Percentiles rank a stretch among this genome's conserved stretches.
phyloP scores from a whole-genome alignment of 306 rosid genomes.

The Ormosia emarginata region DNA sequence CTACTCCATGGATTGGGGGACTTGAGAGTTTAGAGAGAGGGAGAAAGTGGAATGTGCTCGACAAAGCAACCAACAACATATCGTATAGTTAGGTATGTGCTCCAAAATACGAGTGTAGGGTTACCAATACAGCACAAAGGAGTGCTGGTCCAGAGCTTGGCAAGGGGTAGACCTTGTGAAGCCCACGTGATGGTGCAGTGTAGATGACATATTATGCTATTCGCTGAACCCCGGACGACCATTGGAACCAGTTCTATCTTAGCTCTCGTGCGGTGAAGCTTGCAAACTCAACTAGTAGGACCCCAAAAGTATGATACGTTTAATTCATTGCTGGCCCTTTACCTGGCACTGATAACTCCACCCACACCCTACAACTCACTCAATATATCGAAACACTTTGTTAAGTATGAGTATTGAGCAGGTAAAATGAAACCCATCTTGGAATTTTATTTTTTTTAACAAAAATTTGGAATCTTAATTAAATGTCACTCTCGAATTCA shows the following conservation, averaged over 20 bases:
- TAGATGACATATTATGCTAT: conserved; percentile 16
- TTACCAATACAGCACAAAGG: conserved; percentile 14
- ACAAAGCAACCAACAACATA: conserved; percentile 37
- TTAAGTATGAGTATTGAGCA: not conserved
- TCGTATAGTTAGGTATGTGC: conserved; percentile 45
- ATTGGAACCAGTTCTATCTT: conserved; percentile 8
- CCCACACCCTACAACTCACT: conserved; percentile 29
- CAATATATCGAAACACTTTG: not conserved
- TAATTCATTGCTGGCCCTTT: conserved; percentile 21
- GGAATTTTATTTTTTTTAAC: too few relatives aligned
- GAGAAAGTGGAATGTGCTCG: conserved; percentile 21
- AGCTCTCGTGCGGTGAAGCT: conserved; percentile 31
- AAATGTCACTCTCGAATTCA: conserved; percentile 24
- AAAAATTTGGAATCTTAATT: too few relatives aligned
- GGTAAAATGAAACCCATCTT: not conserved
- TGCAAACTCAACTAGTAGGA: conserved; percentile 33
- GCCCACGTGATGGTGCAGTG: conserved; percentile 39
- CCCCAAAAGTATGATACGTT: conserved; percentile 18
- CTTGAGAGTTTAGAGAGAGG: conserved; percentile 16
- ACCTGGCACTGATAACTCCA: conserved; percentile 16
- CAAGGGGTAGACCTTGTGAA: conserved; percentile 18
- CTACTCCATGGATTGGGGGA: conserved; percentile 10
- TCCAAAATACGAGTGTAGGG: conserved; percentile 17
- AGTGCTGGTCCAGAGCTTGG: conserved; percentile 20
- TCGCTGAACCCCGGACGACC: conserved; percentile 27